Conservation (phyloP, 208 protist species). For the Acanthamoeba royreba region DNA sequence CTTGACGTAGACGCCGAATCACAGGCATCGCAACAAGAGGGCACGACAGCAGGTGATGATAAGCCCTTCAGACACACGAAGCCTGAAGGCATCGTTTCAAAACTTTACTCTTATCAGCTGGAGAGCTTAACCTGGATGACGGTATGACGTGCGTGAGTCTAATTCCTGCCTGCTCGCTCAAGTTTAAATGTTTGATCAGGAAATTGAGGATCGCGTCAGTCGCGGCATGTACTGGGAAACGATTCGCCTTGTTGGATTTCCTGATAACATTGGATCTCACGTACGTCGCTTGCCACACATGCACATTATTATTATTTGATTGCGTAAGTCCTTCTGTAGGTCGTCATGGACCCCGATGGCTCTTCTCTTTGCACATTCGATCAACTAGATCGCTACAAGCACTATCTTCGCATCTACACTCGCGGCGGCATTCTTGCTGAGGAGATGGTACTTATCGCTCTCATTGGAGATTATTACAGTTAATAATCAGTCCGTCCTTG, state of each 20-base stretch:
- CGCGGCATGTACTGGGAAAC: conserved; percentile 13
- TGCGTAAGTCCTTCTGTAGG: background rate
- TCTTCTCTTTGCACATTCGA: background rate
- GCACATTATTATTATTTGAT: background rate
- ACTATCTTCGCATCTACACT: background rate
- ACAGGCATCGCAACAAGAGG: too few species aligned
- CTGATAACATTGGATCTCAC: background rate
- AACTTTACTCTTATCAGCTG: conserved; percentile 30
- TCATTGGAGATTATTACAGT: too few species aligned
- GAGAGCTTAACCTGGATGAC: conserved; percentile 35
- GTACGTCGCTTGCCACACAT: background rate
- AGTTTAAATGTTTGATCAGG: too few species aligned
- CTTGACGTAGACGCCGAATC: background rate
- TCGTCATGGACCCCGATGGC: background rate
- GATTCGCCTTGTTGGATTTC: background rate
- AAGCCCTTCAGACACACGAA: conserved; percentile 14
- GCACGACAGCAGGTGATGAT: too few species aligned
- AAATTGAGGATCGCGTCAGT: conserved; percentile 30
- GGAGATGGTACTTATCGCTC: background rate
- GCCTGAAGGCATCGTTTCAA: background rate
- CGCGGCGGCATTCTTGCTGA: conserved; percentile 33
- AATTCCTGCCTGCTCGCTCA: too few species aligned
- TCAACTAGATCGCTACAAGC: background rate
- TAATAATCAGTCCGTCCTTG: background rate
- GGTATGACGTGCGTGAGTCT: background rate